Base-by-base conservation (phyloP, 306 rosid species). In the Cicer judaicum region DNA sequence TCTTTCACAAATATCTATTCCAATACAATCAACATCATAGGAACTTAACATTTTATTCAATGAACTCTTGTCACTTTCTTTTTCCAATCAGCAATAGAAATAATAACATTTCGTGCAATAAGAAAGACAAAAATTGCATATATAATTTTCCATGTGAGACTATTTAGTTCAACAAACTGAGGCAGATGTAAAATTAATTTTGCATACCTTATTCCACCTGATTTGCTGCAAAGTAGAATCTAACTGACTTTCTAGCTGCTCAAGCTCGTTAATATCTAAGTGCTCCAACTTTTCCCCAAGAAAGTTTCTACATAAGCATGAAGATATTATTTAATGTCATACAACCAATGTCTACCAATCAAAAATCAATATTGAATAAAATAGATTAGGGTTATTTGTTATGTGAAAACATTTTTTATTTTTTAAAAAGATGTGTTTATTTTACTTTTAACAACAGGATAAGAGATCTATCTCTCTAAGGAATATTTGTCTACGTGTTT, bases 271-370 rank as follows among this genome's bases (percentile, higher is more conserved):
- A 2, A 70, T 18, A 59, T 81, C 87, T 63, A 92, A 68, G 41
- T 81, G 78, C 42, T 87, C 90, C 84, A 92, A 71, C 46, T 89
- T 89, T 81, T 92, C 96, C 34, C 93, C 97, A 79, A 88, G 89
- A 57, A 92, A 48, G 76, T 83, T 80, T 59, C 97, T 92, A 70
- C 74, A 18, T 18, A 18, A 61, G 0, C 64, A 42, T 60, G 15
- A 12, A 42, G 0, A 67, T 18, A 55, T 60, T 62, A 53, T 64
- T 39, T 54, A 49, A 57, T 63, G 8, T 0, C 6, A 70, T 40
- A n/a, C 8, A 70, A 69, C 9, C 44, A 56, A 19, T 18, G 8
- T 59, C 3, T 8, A 41, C 8, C 19, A 29, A 42, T 40, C 34
- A 1, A 2, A 55, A 3, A 3, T 69, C 46, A 61, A 29, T 41